Percentiles rank a stretch among this genome's conserved stretches.
phyloP scores from a whole-genome alignment of 108 stramenopile species.

The Skeletonema grethae region DNA sequence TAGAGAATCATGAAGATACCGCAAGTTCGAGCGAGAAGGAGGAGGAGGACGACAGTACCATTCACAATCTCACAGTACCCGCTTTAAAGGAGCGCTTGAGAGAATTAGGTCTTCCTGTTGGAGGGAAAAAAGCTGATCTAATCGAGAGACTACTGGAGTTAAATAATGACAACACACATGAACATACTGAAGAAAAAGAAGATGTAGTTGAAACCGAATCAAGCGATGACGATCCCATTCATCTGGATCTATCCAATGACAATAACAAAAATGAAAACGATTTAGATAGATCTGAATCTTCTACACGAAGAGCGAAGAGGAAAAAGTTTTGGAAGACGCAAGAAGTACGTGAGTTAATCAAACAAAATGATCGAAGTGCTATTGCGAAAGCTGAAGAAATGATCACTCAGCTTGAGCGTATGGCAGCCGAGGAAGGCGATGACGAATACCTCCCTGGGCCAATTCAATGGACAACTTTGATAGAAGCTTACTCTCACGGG shows the following conservation, averaged over 20 bases:
- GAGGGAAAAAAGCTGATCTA: conserved; percentile 50
- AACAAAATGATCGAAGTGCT: conserved; percentile 31
- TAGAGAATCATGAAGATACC: conserved; percentile 4
- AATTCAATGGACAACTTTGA: conserved; percentile 33
- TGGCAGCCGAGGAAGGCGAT: conserved; percentile 30
- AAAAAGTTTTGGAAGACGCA: conserved; percentile 46
- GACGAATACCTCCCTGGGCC: conserved; percentile 39
- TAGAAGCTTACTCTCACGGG: conserved; percentile 40
- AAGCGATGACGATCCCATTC: background rate
- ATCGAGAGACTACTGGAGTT: conserved; percentile 34
- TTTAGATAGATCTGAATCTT: background rate
- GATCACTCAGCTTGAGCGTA: conserved; percentile 25
- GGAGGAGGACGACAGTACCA: background rate
- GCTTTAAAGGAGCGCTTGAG: conserved; percentile 47
- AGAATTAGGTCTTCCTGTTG: conserved; percentile 35
- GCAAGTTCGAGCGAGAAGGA: background rate
- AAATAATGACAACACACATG: background rate
- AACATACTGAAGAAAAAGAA: background rate
- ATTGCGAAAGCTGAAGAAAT: conserved; percentile 40
- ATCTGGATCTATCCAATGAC: background rate
- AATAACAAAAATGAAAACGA: background rate
- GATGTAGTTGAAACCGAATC: background rate
- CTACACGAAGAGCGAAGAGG: conserved; percentile 26
- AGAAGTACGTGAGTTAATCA: conserved; percentile 34
- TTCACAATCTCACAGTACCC: conserved; percentile 27